phyloP scores from a whole-genome alignment of 139 green algal genomes.

The Chlorella ohadii region DNA sequence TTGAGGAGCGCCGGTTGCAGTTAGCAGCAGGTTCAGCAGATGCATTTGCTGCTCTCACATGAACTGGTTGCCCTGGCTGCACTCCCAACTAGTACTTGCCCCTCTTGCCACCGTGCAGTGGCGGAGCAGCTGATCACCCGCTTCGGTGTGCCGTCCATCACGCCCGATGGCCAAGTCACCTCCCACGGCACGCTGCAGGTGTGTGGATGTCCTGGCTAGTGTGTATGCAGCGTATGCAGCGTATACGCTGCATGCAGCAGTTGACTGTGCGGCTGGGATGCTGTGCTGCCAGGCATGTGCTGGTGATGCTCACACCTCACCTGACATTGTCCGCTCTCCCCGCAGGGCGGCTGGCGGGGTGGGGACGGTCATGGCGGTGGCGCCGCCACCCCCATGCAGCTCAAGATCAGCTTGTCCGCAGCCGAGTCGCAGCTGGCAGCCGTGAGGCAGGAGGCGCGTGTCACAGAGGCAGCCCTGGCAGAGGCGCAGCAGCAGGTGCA shows the following conservation, averaged over 20 bases:
- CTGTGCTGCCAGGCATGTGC: too few relatives aligned
- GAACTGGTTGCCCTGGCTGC: too few relatives aligned
- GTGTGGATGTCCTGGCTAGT: background rate
- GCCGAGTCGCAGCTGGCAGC: background rate
- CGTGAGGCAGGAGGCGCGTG: background rate
- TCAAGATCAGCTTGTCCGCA: background rate
- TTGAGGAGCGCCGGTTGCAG: background rate
- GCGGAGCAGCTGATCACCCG: slow-evolving; percentile 43
- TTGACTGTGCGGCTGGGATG: too few relatives aligned
- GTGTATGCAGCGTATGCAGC: too few relatives aligned
- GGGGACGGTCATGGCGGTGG: background rate
- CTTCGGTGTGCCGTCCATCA: slow-evolving; percentile 40
- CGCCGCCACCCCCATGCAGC: background rate
- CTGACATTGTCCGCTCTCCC: background rate
- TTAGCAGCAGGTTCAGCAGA: too few relatives aligned
- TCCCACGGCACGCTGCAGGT: slow-evolving; percentile 42
- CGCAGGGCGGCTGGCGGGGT: slow-evolving; percentile 1
- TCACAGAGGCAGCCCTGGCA: slow-evolving; percentile 1
- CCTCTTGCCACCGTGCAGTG: background rate
- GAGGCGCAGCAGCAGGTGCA: background rate
- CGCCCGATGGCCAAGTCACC: slow-evolving; percentile 47
- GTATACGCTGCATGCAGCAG: too few relatives aligned
- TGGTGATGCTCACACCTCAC: too few relatives aligned
- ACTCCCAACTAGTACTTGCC: background rate
- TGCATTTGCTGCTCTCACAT: too few relatives aligned